A percentile compares a stretch with the other conserved stretches of the same genome.
Conservation (phyloP, 129 eudicot genomes). For the Sambucus nigra region DNA sequence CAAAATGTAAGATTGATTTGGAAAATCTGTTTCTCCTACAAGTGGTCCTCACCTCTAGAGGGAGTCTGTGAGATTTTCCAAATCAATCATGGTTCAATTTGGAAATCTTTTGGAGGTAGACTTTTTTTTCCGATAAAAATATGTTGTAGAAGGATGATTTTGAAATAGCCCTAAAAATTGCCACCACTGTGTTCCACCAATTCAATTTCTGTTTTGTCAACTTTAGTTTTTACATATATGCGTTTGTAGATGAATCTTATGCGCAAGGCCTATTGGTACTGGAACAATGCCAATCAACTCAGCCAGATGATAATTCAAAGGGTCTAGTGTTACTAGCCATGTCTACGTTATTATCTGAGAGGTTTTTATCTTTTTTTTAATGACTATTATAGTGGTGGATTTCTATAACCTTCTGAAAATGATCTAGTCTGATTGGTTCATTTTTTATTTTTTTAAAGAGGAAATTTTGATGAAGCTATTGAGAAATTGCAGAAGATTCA, state of each 20-base stretch:
- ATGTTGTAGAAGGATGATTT: too few relatives aligned
- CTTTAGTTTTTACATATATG: background rate
- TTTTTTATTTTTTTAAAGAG: constrained; percentile 28
- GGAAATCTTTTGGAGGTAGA: too few relatives aligned
- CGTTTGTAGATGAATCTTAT: constrained; percentile 63
- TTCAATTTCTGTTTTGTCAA: background rate
- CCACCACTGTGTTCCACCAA: background rate
- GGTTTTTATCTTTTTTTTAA: constrained; percentile 22
- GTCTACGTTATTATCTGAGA: constrained; percentile 63
- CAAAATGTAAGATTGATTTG: too few relatives aligned
- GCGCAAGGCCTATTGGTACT: constrained; percentile 62
- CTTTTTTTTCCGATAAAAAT: too few relatives aligned
- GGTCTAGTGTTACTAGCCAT: constrained; percentile 63
- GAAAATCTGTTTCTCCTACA: too few relatives aligned
- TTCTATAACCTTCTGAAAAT: background rate
- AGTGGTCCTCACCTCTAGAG: too few relatives aligned
- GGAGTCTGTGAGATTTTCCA: too few relatives aligned
- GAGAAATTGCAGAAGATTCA: constrained; percentile 42
- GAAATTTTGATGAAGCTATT: constrained; percentile 55
- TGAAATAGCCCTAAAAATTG: too few relatives aligned
- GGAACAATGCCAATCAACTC: constrained; percentile 76
- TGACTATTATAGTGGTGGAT: background rate
- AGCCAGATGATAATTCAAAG: constrained; percentile 50
- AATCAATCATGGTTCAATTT: too few relatives aligned
- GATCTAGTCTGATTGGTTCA: background rate